Percentiles rank a stretch among this genome's conserved stretches.
Evolutionary conservation across 768 basidiomycete genomes (phyloP).

Genomic region (Strobilomyces dryophilus): DNA sequence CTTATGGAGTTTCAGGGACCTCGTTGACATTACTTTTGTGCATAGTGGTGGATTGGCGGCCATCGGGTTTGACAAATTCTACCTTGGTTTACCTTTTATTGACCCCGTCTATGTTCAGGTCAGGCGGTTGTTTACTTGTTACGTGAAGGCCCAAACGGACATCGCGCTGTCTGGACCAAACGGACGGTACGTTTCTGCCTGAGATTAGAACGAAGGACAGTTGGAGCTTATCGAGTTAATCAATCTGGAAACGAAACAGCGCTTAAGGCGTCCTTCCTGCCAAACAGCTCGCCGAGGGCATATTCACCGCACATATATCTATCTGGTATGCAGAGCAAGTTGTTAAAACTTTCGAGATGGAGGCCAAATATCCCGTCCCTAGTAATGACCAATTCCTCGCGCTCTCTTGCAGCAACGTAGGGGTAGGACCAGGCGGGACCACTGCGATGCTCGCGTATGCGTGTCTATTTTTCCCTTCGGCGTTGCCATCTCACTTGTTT

Average conservation of each 20-base stretch:
- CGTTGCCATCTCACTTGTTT: slow-evolving; percentile 7
- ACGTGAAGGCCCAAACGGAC: slow-evolving; percentile 19
- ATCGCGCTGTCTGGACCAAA: slow-evolving; percentile 11
- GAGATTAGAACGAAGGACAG: slow-evolving; percentile 18
- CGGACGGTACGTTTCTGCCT: slow-evolving; percentile 8
- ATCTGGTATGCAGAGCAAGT: slow-evolving; percentile 17
- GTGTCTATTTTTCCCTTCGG: slow-evolving; percentile 2
- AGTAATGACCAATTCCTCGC: slow-evolving; percentile 48
- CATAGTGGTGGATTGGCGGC: slow-evolving; percentile 16
- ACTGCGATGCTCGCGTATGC: slow-evolving; percentile 81
- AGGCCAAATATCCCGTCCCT: slow-evolving; percentile 31
- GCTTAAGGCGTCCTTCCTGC: slow-evolving; percentile 13
- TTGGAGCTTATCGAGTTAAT: slow-evolving; percentile 24
- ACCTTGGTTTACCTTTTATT: slow-evolving; percentile 17
- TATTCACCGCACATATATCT: slow-evolving; percentile 24
- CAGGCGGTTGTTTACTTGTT: slow-evolving; percentile 10
- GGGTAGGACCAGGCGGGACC: slow-evolving; percentile 75
- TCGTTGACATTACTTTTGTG: slow-evolving; percentile 18
- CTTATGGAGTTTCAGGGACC: slow-evolving; percentile 21
- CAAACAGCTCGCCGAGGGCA: slow-evolving; percentile 3
- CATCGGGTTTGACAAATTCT: slow-evolving; percentile 21
- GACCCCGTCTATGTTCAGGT: slow-evolving; percentile 13
- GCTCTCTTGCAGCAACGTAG: slow-evolving; percentile 66
- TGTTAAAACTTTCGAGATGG: slow-evolving; percentile 23
- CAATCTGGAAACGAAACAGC: slow-evolving; percentile 18